Base-by-base conservation (phyloP, 225 moss, liverwort and hornwort genomes). In the Bryum argenteum region DNA sequence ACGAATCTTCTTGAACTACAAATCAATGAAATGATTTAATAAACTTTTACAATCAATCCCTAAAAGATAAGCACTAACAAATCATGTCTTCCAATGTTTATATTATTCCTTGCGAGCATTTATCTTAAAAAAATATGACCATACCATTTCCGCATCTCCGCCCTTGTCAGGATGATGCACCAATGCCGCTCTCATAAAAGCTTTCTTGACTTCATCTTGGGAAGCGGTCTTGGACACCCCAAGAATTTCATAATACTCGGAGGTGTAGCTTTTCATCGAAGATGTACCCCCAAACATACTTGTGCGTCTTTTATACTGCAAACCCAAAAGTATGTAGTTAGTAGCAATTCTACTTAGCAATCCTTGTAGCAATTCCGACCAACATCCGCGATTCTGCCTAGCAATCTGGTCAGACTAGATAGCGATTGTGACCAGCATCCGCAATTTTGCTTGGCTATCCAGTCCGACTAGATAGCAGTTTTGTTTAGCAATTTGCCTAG, bases 141-240 rank as follows among this genome's bases (percentile, higher is more conserved):
- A 5, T 71, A 96, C 95, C 95, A 93, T 96, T 79, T 96, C 96
- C 1, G 96, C 91, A 83, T 96, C 96, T 59, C 96, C 96, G 7
- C 96, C 96, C 71, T 96, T 96, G 71, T 96, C 96, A 2, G 96
- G 96, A 64, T 96, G 96, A 50, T 96, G 93, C 87, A 91, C 91
- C 77, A 96, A 93, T 44, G 96, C 96, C 40, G 91, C 90, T 79
- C 93, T 96, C 80, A 87, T 71, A 74, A 93, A 96, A 0, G 96
- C 96, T 82, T 96, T 96, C 89, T 96, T 96, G 1, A 96, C 89
- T 82, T 96, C 96, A 84, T 93, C 93, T 58, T 80, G 80, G 5
- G 96, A 89, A 1, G 96, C 90, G 42, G 33, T 78, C 77, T 96
- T 96, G 0, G 88, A 85, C 0, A 96, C 96, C 19, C 91, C 91